Evolutionary conservation across 1,284 basidiomycete genomes (phyloP).

Genomic region (Trametes sp.): DNA sequence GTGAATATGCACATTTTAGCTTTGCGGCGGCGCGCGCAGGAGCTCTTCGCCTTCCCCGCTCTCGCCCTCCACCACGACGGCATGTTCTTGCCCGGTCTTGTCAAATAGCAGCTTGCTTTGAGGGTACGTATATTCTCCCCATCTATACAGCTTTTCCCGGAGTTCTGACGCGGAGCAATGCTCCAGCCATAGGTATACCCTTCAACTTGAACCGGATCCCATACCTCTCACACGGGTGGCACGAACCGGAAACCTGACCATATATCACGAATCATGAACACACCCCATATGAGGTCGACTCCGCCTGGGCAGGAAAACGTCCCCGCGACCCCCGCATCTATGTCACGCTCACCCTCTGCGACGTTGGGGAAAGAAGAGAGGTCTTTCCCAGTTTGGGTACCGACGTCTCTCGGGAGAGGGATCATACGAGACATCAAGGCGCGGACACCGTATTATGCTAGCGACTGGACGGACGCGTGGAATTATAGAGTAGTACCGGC

Average conservation of each 20-base stretch:
- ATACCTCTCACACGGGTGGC: background rate
- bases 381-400: constrained; percentile 22
- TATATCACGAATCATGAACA: background rate
- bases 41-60: constrained; percentile 1
- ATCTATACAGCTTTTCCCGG: too few species aligned
- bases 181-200: too few species aligned
- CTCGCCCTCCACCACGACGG: background rate
- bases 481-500: constrained; percentile 86
- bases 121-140: background rate
- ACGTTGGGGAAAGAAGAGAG: constrained; percentile 28
- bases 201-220: too few species aligned
- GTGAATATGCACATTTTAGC: too few species aligned
- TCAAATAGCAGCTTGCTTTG: background rate
- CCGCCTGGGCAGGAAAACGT: background rate
- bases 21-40: background rate
- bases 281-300: background rate
- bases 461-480: constrained; percentile 90
- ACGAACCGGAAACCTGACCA: background rate
- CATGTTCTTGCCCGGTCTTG: background rate
- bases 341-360: constrained; percentile 35
- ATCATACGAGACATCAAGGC: constrained; percentile 82
- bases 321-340: constrained; percentile 11
- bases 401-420: constrained; percentile 63
- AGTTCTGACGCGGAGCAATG: too few species aligned
- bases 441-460: constrained; percentile 82